phyloP scores from a whole-genome alignment of 495 filamentous ascomycete species.

The Neurospora africana region DNA sequence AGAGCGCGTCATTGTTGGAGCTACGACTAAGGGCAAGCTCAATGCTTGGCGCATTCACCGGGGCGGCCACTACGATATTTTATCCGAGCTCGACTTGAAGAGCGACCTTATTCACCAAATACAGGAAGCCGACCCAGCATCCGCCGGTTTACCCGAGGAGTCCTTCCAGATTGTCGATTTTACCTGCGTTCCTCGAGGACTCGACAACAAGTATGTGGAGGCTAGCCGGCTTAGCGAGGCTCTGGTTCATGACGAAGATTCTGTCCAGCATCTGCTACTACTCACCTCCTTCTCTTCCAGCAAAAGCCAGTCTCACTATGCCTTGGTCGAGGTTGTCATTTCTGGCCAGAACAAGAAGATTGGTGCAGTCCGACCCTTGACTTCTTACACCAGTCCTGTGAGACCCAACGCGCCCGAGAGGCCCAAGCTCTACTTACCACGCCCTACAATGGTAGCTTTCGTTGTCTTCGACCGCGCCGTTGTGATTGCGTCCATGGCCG shows the following conservation, averaged over 20 bases:
- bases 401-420: constrained; percentile 30
- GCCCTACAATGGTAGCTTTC: constrained; percentile 69
- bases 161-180: constrained; percentile 41
- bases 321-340: constrained; percentile 36
- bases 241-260: constrained; percentile 28
- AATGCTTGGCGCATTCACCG: constrained; percentile 82
- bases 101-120: constrained; percentile 24
- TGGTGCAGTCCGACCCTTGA: constrained; percentile 50
- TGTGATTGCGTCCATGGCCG: constrained; percentile 59
- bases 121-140: constrained; percentile 19
- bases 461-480: constrained; percentile 67
- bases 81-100: constrained; percentile 36
- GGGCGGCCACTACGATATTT: constrained; percentile 53
- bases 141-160: constrained; percentile 18
- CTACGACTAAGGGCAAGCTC: constrained; percentile 60
- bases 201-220: constrained; percentile 30
- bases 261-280: constrained; percentile 34
- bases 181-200: constrained; percentile 32
- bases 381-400: constrained; percentile 45
- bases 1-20: constrained; percentile 72
- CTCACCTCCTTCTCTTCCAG: constrained; percentile 24
- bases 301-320: constrained; percentile 27
- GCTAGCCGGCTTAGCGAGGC: constrained; percentile 32
- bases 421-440: constrained; percentile 67
- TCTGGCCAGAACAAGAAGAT: constrained; percentile 26